Evolutionary conservation across 305 asterid genomes (phyloP), one percentile per base, ranked within the genome.

Genomic region (Plantago coronopus): DNA sequence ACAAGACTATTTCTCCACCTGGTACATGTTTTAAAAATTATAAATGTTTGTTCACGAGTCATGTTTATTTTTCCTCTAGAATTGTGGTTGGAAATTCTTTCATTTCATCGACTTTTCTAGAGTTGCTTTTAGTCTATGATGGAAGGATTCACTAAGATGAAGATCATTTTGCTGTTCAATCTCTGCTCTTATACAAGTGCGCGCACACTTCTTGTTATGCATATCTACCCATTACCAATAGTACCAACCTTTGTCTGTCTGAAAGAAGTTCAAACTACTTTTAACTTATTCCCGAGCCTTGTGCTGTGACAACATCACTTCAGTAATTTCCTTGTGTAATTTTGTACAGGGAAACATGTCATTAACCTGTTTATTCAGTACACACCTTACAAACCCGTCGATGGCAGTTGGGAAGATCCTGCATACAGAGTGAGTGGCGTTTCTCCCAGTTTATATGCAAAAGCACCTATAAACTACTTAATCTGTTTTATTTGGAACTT

Each of bases 331-430:
- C 51, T 63, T 49, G 31, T 17, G 71, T 64, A 13, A 64, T 68
- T 78, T 42, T 63, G 51, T 66, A 17, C 71, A 91, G 96, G 98
- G 69, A 84, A 86, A 76, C 98, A 91, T 67, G 95, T 88, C 59
- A 80, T 88, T 71, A 87, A 85, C 78, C 83, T 91, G 70, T 91
- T 91, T 73, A 64, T 91, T 70, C 98, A 91, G 81, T 91, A 88
- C 83, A 88, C 98, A 2, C 98, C 98, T 27, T 88, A 86, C 54
- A 86, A 81, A 65, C 98, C 98, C n/a, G 70, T 75, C 17, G 85
- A 86, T 44, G 98, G 98, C 51, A 83, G 98, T 85, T 91, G 96
- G 96, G 94, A 78, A 47, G 88, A 88, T 73, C 83, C 95, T 70
- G 79, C 51, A 54, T 91, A 91, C 68, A 80, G 96, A 72, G 98